Evolutionary conservation across 1,284 basidiomycete species (phyloP), one percentile per base, ranked within the genome.

Genomic region (Agroathelia rolfsii): DNA sequence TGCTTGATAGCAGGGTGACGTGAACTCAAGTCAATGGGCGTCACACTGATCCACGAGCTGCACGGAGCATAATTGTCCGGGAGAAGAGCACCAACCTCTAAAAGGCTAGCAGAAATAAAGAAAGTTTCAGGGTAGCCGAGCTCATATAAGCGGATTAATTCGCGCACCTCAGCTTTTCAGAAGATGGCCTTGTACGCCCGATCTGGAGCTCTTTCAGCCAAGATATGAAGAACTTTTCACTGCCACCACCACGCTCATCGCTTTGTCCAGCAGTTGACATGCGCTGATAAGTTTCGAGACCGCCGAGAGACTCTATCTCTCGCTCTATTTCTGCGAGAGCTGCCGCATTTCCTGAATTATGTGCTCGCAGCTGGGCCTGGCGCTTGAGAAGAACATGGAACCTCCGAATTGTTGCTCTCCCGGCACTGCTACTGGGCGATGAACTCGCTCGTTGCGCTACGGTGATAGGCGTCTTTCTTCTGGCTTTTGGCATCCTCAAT

Each of bases 51-150:
- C 85, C 86, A 92, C 1, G 64, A 57, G 5, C 61, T 51, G 40
- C 73, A 80, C 3, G 64, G 57, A 2, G 53, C 58, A 46, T 84
- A 90, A 52, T 92, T 93, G 47, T 87, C 77, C 2, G 79, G 83
- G 40, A 72, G 77, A 22, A 93, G 61, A 12, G 88, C 88, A 1
- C 88, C 88, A 2, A 92, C 82, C 56, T 93, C 88, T 1, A 93
- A 66, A 37, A 92, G 55, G 29, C 87, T 89, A 41, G 23, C 27
- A 12, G 10, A 9, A 19, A 15, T 23, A 25, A 8, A 8, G 18
- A 10, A 20, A 18, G 16, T 32, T 26, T 31, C 25, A 25, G 11
- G 19, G 14, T 30, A n/a, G 13, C 26, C 26, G 16, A 22, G 33
- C 4, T 13, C n/a, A 20, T 12, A 11, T 29, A 27, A 44, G n/a